Conservation (phyloP, 371 early-diverging fungal species). For the Dinochytrium kinnereticum region DNA sequence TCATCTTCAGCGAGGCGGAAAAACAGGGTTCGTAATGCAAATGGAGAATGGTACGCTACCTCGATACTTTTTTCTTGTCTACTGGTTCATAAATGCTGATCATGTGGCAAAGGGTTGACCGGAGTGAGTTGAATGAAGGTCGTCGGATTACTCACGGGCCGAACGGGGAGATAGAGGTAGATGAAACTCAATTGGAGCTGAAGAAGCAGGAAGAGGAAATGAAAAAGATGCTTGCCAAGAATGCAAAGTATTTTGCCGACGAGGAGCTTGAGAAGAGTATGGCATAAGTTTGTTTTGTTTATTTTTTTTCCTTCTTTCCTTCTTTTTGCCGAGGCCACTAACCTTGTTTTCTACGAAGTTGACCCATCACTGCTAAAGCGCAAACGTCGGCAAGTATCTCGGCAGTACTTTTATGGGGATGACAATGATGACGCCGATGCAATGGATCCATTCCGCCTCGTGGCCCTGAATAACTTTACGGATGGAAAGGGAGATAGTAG, state of each 20-base stretch:
- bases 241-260: slow-evolving; percentile 61
- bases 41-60: slow-evolving; percentile 76
- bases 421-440: slow-evolving; percentile 11
- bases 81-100: no score
- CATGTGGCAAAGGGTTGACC: slow-evolving; percentile 29
- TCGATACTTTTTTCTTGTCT: no score
- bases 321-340: no score
- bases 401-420: slow-evolving; percentile 32
- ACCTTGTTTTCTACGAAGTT: slow-evolving; percentile 20
- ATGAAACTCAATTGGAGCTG: slow-evolving; percentile 44
- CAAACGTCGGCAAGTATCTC: slow-evolving; percentile 24
- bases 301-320: no score
- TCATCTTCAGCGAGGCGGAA: no score
- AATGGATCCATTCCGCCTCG: slow-evolving; percentile 30
- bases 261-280: slow-evolving; percentile 46
- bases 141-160: slow-evolving; percentile 31
- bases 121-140: slow-evolving; percentile 27
- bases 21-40: slow-evolving; percentile 66
- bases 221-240: slow-evolving; percentile 50
- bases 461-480: slow-evolving; percentile 13
- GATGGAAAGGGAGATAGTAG: no score
- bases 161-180: slow-evolving; percentile 65
- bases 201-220: slow-evolving; percentile 50
- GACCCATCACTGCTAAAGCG: slow-evolving; percentile 22
- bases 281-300: slow-evolving; percentile 7